These are phyloP conservation scores for Kentomonas sorsogonicus DNA, from an alignment of 208 protist species.

Conservation along the genomic window DNA sequence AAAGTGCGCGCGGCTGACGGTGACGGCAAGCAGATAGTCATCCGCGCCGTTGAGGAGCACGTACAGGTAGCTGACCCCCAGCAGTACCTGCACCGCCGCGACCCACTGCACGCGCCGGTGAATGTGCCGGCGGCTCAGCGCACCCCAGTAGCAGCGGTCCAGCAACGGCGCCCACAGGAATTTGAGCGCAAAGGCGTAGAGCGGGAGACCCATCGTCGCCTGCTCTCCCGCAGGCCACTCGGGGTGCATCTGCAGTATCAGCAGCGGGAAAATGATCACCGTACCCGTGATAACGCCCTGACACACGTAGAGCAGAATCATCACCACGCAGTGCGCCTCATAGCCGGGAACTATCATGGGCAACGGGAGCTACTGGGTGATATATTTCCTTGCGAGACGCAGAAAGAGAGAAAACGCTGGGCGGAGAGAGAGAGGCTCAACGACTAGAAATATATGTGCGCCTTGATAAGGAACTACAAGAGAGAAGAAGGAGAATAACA, in stretches of 20 bases:
- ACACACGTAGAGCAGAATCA: slow-evolving; percentile 14
- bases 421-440: too few relatives aligned
- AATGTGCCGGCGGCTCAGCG: background rate
- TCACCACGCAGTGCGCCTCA: slow-evolving; percentile 16
- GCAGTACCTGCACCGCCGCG: slow-evolving; percentile 11
- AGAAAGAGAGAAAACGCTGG: too few relatives aligned
- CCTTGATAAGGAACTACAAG: too few relatives aligned
- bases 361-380: too few relatives aligned
- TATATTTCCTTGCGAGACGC: too few relatives aligned
- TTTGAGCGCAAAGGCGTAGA: slow-evolving; percentile 43
- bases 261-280: slow-evolving; percentile 8
- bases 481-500: too few relatives aligned
- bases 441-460: too few relatives aligned
- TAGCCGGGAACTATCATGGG: slow-evolving; percentile 3
- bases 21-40: slow-evolving; percentile 10
- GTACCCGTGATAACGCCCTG: slow-evolving; percentile 16
- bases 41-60: slow-evolving; percentile 2
- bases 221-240: slow-evolving; percentile 14
- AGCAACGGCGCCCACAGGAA: slow-evolving; percentile 43
- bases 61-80: slow-evolving; percentile 9
- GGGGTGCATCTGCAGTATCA: slow-evolving; percentile 14
- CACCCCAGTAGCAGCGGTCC: slow-evolving; percentile 21
- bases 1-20: slow-evolving; percentile 6
- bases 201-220: slow-evolving; percentile 28
- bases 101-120: slow-evolving; percentile 22